Base-by-base conservation (phyloP, 2,329 filamentous ascomycete genomes). In the Cladosporium austrohemisphaericum region DNA sequence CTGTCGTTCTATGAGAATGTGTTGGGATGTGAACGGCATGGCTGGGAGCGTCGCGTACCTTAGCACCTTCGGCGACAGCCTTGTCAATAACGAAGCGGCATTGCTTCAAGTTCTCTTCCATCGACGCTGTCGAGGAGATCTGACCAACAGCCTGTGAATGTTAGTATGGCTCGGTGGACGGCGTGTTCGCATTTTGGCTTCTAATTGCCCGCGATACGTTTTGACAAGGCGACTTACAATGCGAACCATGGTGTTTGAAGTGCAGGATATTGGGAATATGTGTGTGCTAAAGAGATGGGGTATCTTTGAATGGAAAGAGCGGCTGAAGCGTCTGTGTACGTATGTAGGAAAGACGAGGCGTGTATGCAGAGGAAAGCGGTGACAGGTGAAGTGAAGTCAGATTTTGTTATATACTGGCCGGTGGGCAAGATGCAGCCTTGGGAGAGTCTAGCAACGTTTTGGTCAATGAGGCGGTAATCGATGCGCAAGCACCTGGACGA, bases 81-180 rank as follows among this genome's bases (percentile, higher is more conserved):
- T 85, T 86, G 51, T 76, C 75, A 49, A 93, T 77, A 37, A 95
- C 76, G 32, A 69, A 74, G 53, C 83, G 80, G 68, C 89, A 95
- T 68, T 92, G 86, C 41, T 79, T 74, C 36, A 96, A 80, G 67
- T 96, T 97, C 61, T 86, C 79, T 56, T 79, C 71, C 74, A 93
- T 83, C 55, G 80, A 86, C 53, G 83, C 77, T 51, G 88, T 94
- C 29, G 90, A 91, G 71, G 89, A 91, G 69, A 96, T 81, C 71
- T 96, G 92, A 26, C 90, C 91, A 37, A 95, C 77, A 57, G 90
- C 90, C 89, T 94, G 32, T 18, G 2, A 2, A 16, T 11, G 43
- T 47, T 25, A 47, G 43, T 14, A 28, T 31, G 10, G 23, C 2
- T 19, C 11, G 5, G 22, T 18, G 13, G n/a, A 16, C 2, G n/a